Evolutionary conservation across 108 stramenopile species (phyloP).

Genomic region (Fistulifera pelliculosa): DNA sequence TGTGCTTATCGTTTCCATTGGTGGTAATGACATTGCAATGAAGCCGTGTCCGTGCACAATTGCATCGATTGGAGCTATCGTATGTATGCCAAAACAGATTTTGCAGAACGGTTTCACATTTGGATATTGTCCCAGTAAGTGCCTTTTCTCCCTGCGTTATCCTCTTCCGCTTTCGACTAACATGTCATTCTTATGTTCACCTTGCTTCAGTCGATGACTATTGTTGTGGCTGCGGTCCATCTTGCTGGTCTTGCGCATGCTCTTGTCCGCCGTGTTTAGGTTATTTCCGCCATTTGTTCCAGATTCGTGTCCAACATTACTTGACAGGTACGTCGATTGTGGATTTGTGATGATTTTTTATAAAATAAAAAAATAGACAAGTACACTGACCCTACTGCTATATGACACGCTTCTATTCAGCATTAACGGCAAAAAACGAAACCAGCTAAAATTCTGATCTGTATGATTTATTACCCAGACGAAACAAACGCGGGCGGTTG

Average conservation of each 20-base stretch:
- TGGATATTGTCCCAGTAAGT: slow-evolving; percentile 8
- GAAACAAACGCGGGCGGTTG: slow-evolving; percentile 63
- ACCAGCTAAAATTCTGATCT: slow-evolving; percentile 73
- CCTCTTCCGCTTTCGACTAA: slow-evolving; percentile 1
- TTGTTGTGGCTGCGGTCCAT: slow-evolving; percentile 74
- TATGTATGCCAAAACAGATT: slow-evolving; percentile 41
- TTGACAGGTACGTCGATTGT: slow-evolving; percentile 25
- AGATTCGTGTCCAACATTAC: slow-evolving; percentile 62
- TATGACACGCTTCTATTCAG: too few species aligned
- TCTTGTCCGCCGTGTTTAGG: slow-evolving; percentile 66
- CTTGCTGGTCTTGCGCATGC: slow-evolving; percentile 25
- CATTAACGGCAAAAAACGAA: slow-evolving; percentile 34
- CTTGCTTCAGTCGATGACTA: slow-evolving; percentile 41
- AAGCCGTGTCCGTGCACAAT: slow-evolving; percentile 71
- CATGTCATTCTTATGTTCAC: too few species aligned
- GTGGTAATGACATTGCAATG: slow-evolving; percentile 86
- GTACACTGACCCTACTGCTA: too few species aligned
- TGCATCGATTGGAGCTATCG: slow-evolving; percentile 35
- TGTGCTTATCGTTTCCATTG: slow-evolving; percentile 67
- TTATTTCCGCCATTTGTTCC: slow-evolving; percentile 78
- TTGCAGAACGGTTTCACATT: slow-evolving; percentile 33
- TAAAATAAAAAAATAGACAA: too few species aligned
- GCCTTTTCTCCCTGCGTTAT: not conserved
- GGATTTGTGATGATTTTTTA: too few species aligned
- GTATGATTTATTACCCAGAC: slow-evolving; percentile 89